Evolutionary conservation across 2,329 filamentous ascomycete species (phyloP).

Genomic region (Pseudogymnoascus sp.): DNA sequence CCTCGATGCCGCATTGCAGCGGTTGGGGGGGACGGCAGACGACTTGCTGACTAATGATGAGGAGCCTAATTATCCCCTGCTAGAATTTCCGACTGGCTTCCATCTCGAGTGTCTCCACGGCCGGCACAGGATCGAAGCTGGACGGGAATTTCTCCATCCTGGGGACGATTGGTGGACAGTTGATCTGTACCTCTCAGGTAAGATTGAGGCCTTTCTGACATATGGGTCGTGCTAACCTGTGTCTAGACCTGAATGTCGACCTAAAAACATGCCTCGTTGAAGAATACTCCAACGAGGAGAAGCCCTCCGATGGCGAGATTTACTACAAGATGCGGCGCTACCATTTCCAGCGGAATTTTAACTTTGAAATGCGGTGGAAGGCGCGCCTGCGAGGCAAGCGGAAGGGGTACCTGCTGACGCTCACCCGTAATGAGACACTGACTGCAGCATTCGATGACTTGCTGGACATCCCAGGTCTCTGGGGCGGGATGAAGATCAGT

Average conservation of each 20-base stretch:
- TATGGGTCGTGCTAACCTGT: too few relatives aligned
- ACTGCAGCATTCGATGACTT: slow-evolving; percentile 12
- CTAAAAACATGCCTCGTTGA: slow-evolving; percentile 22
- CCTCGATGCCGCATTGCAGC: slow-evolving; percentile 18
- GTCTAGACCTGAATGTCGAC: slow-evolving; percentile 20
- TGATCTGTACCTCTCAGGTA: slow-evolving; percentile 13
- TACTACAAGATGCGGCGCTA: neutral
- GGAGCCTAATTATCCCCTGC: neutral
- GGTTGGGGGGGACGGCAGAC: slow-evolving; percentile 7
- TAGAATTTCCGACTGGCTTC: neutral
- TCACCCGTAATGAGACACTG: slow-evolving; percentile 10
- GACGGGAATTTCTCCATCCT: slow-evolving; percentile 13
- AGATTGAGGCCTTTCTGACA: neutral
- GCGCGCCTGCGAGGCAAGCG: neutral
- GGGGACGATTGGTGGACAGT: slow-evolving; percentile 13
- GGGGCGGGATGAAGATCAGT: slow-evolving; percentile 13
- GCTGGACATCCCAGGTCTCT: slow-evolving; percentile 14
- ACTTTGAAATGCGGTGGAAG: neutral
- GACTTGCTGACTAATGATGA: slow-evolving; percentile 10
- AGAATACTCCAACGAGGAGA: slow-evolving; percentile 25
- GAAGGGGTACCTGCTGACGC: neutral
- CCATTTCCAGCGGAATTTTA: neutral
- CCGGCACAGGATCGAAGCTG: slow-evolving; percentile 13
- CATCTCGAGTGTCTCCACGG: slow-evolving; percentile 9
- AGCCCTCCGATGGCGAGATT: slow-evolving; percentile 11